Evolutionary conservation across 2,329 filamentous ascomycete species (phyloP).

Genomic region (Mollisiaceae sp.): DNA sequence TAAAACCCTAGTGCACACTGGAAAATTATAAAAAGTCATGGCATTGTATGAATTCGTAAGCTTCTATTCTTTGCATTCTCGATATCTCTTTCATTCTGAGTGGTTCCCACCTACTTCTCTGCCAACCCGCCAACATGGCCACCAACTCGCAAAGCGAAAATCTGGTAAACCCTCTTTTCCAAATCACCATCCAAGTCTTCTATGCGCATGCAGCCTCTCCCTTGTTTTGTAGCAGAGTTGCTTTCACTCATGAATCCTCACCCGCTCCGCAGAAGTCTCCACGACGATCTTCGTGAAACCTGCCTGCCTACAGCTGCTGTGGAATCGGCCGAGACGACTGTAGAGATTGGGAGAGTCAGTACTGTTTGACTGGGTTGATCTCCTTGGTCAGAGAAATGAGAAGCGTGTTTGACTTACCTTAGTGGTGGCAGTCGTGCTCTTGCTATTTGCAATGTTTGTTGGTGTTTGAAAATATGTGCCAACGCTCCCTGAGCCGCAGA

Average conservation of each 20-base stretch:
- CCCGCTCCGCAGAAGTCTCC: background rate
- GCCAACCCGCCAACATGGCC: background rate
- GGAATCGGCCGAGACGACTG: background rate
- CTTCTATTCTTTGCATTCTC: constrained; percentile 2
- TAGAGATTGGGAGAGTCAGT: background rate
- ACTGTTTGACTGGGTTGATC: background rate
- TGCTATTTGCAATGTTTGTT: too few species aligned
- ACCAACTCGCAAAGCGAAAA: background rate
- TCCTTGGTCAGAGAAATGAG: background rate
- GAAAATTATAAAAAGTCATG: background rate
- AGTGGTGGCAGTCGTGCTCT: background rate
- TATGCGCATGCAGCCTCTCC: background rate
- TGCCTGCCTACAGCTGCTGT: background rate
- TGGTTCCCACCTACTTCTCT: background rate
- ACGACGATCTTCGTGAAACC: background rate
- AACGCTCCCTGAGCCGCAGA: background rate
- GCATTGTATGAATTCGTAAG: background rate
- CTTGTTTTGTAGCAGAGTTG: background rate
- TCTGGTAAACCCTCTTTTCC: background rate
- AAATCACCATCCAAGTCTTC: background rate
- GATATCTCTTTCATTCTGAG: constrained; percentile 2
- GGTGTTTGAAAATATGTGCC: background rate
- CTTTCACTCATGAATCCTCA: background rate
- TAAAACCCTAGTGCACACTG: background rate
- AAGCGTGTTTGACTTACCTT: background rate